Evolutionary conservation across 345 rosid species (phyloP), one percentile per base, ranked within the genome.

Genomic region (Murraya paniculata): DNA sequence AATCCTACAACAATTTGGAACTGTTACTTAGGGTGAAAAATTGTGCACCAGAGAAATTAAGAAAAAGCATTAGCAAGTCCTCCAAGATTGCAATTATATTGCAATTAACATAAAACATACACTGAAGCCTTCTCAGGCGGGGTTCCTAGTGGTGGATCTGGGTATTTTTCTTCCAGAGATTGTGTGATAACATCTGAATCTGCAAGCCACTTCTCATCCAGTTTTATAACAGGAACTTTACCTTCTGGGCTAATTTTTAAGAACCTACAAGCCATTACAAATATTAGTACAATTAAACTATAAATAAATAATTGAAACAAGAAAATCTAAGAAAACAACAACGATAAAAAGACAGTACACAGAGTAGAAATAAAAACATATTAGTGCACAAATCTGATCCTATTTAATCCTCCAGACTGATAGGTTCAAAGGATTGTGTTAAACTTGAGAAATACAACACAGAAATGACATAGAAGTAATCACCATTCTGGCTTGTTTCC

Each of bases 111-210:
- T 39, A 58, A 78, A 25, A 69, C 88, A 70, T 93, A 95, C 99
- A 90, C 85, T 33, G 94, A 89, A 82, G 93, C 92, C 84, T 93
- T 95, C 84, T 92, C 98, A 1, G 93, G 86, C 7, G 98, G 99
- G 25, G 92, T 91, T 70, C 50, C 86, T 79, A 95, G 82, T 25
- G 96, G 86, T 30, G 99, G 98, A 82, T 91, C 86, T 6, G 97
- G 99, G 82, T 83, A 95, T 85, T 93, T 92, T 28, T 92, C 97
- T 83, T 95, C 99, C 73, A 95, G 79, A 35, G 91, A 36, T 56
- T 91, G 92, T 1, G 99, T 85, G 57, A 95, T 93, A 70, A 92
- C 92, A 91, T 95, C 98, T 21, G 98, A 95, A 85, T 95, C 99
- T 5, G 97, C 90, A 88, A 93, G 84, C 99, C 98, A 95, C 65